Percentiles rank a stretch among this genome's conserved stretches.
Conservation (phyloP, 1,284 basidiomycete genomes). For the Pseudozyma tsukubaensis region DNA sequence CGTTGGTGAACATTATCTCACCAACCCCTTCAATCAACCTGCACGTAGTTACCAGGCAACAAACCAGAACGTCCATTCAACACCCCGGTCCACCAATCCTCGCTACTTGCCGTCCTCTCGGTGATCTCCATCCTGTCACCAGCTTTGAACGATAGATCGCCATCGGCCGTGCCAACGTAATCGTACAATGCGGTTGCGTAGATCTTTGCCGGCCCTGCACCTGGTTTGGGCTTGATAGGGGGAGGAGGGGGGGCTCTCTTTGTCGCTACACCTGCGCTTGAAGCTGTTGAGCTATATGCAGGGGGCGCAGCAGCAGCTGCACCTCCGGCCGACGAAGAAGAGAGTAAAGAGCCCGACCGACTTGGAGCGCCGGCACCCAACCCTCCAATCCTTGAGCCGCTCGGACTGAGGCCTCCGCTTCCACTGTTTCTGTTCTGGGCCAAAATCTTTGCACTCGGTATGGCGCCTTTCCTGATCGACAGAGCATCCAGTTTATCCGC, state of each 20-base stretch:
- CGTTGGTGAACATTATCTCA: too few species aligned
- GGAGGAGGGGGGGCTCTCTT: conserved; percentile 90
- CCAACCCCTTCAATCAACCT: too few species aligned
- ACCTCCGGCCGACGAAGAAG: neutral
- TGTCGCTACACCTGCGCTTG: conserved; percentile 47
- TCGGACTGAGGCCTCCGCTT: conserved; percentile 21
- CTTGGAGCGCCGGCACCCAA: conserved; percentile 40
- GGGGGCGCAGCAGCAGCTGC: conserved; percentile 18
- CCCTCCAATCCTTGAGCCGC: conserved; percentile 26
- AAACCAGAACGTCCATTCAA: conserved; percentile 87
- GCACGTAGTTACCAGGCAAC: conserved; percentile 79
- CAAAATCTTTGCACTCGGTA: conserved; percentile 52
- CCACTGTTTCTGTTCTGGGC: conserved; percentile 32
- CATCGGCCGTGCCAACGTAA: conserved; percentile 81
- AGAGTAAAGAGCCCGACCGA: conserved; percentile 26
- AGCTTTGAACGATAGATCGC: conserved; percentile 88
- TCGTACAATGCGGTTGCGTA: conserved; percentile 96
- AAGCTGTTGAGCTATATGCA: conserved; percentile 19
- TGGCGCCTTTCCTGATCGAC: conserved; percentile 56
- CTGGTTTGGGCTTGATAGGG: conserved; percentile 82
- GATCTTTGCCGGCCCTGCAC: conserved; percentile 73
- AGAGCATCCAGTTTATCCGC: conserved; percentile 72
- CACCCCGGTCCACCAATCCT: conserved; percentile 98
- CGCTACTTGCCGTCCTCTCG: conserved; percentile 82
- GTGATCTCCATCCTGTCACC: conserved; percentile 96